phyloP scores from a whole-genome alignment of 768 basidiomycete species.

The Auricularia sp. region DNA sequence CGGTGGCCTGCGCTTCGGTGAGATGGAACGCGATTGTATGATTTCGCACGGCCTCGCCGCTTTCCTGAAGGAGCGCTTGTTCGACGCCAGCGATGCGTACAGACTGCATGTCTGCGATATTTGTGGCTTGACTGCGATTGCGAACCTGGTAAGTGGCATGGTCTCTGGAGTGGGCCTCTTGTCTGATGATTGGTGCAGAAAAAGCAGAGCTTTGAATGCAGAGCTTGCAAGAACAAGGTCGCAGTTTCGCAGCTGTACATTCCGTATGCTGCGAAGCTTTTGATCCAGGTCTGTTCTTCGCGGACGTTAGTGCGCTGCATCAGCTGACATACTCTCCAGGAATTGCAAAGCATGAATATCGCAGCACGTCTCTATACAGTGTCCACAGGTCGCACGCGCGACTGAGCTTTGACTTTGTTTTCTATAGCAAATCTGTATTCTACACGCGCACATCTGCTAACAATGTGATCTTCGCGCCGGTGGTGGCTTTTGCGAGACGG shows the following conservation, averaged over 20 bases:
- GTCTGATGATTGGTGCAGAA: conserved; percentile 39
- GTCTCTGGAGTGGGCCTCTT: not conserved
- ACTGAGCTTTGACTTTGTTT: conserved; percentile 17
- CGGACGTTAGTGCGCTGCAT: not conserved
- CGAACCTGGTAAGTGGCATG: conserved; percentile 64
- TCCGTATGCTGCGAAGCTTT: conserved; percentile 92
- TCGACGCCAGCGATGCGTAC: conserved; percentile 88
- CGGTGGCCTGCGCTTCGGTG: conserved; percentile 98
- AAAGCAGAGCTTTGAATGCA: conserved; percentile 98
- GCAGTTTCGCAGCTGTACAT: conserved; percentile 86
- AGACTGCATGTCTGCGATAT: conserved; percentile 94
- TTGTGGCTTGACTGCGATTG: conserved; percentile 94
- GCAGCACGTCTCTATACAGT: conserved; percentile 80
- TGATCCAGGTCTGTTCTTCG: conserved; percentile 68
- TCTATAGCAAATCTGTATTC: not conserved
- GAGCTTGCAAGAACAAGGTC: conserved; percentile 95
- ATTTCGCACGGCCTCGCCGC: conserved; percentile 98
- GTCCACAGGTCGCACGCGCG: conserved; percentile 78
- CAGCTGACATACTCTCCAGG: conserved; percentile 31
- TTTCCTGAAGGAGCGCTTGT: conserved; percentile 95
- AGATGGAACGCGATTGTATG: conserved; percentile 99
- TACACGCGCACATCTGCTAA: not conserved
- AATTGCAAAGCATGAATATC: conserved; percentile 94
- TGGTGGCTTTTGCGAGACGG: too few species aligned
- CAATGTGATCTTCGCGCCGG: too few species aligned